These are phyloP conservation scores for Citrus reticulata DNA, from an alignment of 345 rosid genomes.

Conservation along the genomic window DNA sequence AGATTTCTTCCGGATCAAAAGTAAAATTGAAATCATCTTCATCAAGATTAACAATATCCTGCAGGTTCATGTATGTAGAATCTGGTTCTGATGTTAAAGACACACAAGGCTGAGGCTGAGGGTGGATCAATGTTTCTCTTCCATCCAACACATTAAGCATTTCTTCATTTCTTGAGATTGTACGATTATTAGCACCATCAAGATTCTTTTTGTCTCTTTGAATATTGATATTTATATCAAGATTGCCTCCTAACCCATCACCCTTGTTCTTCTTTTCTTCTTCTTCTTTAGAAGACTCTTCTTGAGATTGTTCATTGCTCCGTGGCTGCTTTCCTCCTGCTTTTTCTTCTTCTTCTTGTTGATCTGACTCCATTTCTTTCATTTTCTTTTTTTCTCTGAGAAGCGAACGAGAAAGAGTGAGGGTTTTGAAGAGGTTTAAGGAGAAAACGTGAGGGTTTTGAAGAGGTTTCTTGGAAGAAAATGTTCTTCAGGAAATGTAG, in stretches of 20 bases:
- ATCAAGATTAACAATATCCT: too few relatives aligned
- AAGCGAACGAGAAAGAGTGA: neutral
- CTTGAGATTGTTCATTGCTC: too few relatives aligned
- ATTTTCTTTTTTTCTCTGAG: neutral
- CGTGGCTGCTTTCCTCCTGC: neutral
- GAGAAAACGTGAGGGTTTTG: neutral
- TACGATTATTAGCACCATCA: neutral
- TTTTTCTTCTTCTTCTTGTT: neutral
- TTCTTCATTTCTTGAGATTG: neutral
- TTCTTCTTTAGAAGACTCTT: neutral
- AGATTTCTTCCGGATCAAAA: too few relatives aligned
- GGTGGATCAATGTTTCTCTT: too few relatives aligned
- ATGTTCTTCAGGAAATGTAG: too few relatives aligned
- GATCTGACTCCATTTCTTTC: neutral
- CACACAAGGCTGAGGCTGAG: too few relatives aligned
- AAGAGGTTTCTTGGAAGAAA: too few relatives aligned
- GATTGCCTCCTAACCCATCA: neutral
- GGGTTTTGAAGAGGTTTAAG: too few relatives aligned
- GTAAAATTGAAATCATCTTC: too few relatives aligned
- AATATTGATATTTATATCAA: neutral
- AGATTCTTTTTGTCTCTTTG: neutral
- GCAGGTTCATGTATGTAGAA: too few relatives aligned
- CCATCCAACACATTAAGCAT: too few relatives aligned
- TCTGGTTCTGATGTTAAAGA: too few relatives aligned
- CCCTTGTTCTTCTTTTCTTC: neutral